Percentiles rank a stretch among this genome's conserved stretches.
Evolutionary conservation across 2,329 filamentous ascomycete genomes (phyloP).

Genomic region (Pestalotiopsis sp.): DNA sequence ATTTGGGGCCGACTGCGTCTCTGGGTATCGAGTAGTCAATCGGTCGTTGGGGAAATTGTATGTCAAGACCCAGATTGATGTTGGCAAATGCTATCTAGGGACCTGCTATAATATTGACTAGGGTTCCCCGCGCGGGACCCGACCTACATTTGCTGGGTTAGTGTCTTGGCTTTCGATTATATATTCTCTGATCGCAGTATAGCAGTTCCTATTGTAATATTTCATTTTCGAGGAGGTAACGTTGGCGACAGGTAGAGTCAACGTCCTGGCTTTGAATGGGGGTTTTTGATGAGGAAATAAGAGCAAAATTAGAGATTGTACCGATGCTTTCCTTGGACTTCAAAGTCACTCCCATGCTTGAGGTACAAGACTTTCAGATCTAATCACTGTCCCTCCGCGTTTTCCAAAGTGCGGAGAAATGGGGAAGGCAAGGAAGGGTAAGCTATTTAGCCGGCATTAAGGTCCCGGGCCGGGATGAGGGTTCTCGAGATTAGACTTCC

Average conservation of each 20-base stretch:
- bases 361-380: neutral
- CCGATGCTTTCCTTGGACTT: neutral
- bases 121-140: neutral
- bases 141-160: neutral
- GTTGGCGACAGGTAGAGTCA: too few relatives aligned
- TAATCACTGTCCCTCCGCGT: neutral
- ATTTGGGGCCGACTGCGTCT: neutral
- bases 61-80: neutral
- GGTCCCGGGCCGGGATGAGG: neutral
- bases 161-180: neutral
- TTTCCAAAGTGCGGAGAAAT: neutral
- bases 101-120: neutral
- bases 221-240: too few relatives aligned
- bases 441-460: conserved; percentile 6
- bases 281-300: too few relatives aligned
- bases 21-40: neutral
- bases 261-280: too few relatives aligned
- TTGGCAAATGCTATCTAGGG: neutral
- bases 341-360: neutral
- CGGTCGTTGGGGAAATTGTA: neutral
- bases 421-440: conserved; percentile 3
- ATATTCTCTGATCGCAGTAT: neutral
- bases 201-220: neutral
- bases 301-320: too few relatives aligned
- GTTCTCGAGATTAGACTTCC: neutral